phyloP scores from a whole-genome alignment of 2,329 filamentous ascomycete genomes.

The Septoria petroselini region DNA sequence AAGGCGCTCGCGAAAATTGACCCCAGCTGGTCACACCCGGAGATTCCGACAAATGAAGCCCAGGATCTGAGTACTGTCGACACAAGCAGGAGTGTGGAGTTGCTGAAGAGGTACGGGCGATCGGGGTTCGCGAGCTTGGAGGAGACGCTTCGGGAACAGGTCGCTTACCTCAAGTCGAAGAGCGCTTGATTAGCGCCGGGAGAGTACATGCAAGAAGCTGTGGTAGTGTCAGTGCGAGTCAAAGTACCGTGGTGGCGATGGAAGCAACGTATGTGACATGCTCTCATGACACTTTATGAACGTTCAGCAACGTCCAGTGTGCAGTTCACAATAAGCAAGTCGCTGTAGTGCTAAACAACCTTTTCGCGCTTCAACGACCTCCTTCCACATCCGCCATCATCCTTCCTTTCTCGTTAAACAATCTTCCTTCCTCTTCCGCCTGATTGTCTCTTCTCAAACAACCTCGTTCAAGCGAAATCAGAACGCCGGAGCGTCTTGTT shows the following conservation, averaged over 20 bases:
- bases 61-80: constrained; percentile 8
- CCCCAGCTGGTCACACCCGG: not conserved
- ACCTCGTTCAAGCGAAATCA: not conserved
- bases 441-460: no score
- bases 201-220: no score
- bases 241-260: no score
- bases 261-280: no score
- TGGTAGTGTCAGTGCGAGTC: no score
- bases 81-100: not conserved
- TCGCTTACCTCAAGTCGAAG: not conserved
- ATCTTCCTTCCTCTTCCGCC: no score
- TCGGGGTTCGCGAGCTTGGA: constrained; percentile 2
- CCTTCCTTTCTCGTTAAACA: not conserved
- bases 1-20: not conserved
- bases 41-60: not conserved
- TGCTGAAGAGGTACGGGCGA: constrained; percentile 3
- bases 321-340: not conserved
- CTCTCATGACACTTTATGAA: not conserved
- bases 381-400: no score
- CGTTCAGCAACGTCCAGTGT: not conserved
- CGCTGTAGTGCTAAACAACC: not conserved
- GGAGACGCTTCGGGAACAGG: not conserved
- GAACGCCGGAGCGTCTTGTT: not conserved
- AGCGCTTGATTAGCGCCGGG: no score
- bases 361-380: no score